These are phyloP conservation scores for Lathyrus oleraceus DNA, from an alignment of 306 rosid species.

Conservation along the genomic window DNA sequence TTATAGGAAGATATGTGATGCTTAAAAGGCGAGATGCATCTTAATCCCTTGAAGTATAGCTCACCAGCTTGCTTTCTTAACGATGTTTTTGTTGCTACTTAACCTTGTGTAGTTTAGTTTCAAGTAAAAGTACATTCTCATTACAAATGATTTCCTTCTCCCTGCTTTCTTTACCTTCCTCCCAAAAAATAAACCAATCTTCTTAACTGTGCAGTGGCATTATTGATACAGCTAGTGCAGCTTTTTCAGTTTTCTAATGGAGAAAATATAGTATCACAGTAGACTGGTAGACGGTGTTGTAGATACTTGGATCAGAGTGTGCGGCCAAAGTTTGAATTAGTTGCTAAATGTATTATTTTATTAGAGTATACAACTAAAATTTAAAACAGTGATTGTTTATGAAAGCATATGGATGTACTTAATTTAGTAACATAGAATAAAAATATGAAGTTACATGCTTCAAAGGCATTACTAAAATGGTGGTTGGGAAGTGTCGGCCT, in stretches of 20 bases:
- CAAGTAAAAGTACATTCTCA: slow-evolving; percentile 10
- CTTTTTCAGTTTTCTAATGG: no score
- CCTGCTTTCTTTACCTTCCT: not conserved
- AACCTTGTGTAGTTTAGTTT: not conserved
- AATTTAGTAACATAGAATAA: no score
- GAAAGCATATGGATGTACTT: no score
- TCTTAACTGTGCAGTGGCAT: not conserved
- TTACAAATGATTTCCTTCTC: not conserved
- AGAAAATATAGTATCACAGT: no score
- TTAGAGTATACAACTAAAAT: no score
- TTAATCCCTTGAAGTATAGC: slow-evolving; percentile 1
- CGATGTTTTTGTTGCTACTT: not conserved
- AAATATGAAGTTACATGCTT: slow-evolving; percentile 2
- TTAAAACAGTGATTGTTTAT: no score
- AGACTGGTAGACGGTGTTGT: no score
- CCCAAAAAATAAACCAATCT: not conserved
- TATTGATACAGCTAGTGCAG: no score
- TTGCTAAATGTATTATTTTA: no score
- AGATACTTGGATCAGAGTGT: no score
- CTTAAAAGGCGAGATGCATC: not conserved
- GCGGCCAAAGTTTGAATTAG: no score
- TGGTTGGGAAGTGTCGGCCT: slow-evolving; percentile 17
- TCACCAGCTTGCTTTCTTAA: not conserved
- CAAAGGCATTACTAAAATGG: slow-evolving; percentile 13
- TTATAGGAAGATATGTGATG: not conserved